phyloP scores from a whole-genome alignment of 2,329 filamentous ascomycete genomes.

The Sporothrix luriei region DNA sequence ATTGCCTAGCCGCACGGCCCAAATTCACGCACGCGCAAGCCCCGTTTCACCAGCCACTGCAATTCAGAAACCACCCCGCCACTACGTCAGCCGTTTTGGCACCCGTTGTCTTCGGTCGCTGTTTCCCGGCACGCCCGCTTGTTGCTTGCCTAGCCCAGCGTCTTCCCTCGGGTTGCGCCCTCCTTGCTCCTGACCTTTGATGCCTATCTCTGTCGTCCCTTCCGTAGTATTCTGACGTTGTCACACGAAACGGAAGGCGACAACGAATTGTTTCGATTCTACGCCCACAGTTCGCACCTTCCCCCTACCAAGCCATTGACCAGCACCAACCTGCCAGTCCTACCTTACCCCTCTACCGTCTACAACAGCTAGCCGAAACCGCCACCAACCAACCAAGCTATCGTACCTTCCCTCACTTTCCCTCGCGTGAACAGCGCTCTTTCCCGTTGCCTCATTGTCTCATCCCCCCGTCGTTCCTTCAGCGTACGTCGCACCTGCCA shows the following conservation, averaged over 20 bases:
- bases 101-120: not conserved
- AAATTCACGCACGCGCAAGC: constrained; percentile 16
- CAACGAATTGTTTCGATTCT: not conserved
- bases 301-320: not conserved
- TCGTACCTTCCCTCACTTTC: not conserved
- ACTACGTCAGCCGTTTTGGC: constrained; percentile 27
- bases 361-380: constrained; percentile 28
- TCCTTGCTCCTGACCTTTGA: not conserved
- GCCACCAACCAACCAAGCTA: constrained; percentile 19
- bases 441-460: constrained; percentile 4
- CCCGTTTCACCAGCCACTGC: constrained; percentile 29
- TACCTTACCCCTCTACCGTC: constrained; percentile 20
- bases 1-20: not conserved
- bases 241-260: not conserved
- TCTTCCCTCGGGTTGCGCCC: not conserved
- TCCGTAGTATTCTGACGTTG: not conserved
- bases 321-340: not conserved
- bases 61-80: constrained; percentile 19
- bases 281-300: constrained; percentile 20
- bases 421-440: not conserved
- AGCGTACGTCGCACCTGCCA: not conserved
- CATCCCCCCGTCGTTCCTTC: not conserved
- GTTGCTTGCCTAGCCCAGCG: not conserved
- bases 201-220: not conserved
- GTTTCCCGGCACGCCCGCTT: constrained; percentile 16